Base-by-base conservation (phyloP, 1,139 yeast genomes). In the Lodderomyces theae region DNA sequence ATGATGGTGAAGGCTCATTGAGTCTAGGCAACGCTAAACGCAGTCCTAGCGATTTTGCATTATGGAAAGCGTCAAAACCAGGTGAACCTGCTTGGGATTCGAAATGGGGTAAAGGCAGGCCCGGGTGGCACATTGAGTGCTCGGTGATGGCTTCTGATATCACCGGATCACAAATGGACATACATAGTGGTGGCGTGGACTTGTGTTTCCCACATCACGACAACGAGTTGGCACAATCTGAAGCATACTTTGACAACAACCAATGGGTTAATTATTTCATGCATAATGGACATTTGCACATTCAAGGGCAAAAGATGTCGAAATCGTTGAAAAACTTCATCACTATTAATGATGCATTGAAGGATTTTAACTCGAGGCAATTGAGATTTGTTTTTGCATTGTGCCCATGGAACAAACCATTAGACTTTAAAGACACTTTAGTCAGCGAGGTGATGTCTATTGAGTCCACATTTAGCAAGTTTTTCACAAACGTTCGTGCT, bases 91-190 rank as follows among this genome's bases (percentile, higher is more conserved):
- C 81, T 35, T 92, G 98, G 97, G 76, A 74, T 2, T 87, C 96
- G 2, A 90, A 94, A 31, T 92, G 97, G 97, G 98, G 98, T 26
- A 72, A 74, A 45, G 99, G 98, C 38, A 84, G 99, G 61, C 99
- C 99, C 3, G 99, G 99, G 2, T 92, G 99, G 99, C 99, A 92
- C 61, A 92, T 92, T 62, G 99, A 92, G 66, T 92, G 99, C 73
- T 89, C 97, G 5, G 98, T 92, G 12, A 92, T 92, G 99, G 98
- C 98, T 1, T 78, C 92, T 40, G 96, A 89, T 53, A 77, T 89
- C 37, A 74, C 86, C 34, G 97, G 97, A 1, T 66, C 77, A 26
- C 74, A 76, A 43, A 85, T 94, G 75, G 99, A 92, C 64, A 88
- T 92, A 51, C 99, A 92, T 61, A 83, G 96, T 17, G 98, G 99